Evolutionary conservation across 2,329 filamentous ascomycete genomes (phyloP).

Genomic region (Pseudogymnoascus sp.): DNA sequence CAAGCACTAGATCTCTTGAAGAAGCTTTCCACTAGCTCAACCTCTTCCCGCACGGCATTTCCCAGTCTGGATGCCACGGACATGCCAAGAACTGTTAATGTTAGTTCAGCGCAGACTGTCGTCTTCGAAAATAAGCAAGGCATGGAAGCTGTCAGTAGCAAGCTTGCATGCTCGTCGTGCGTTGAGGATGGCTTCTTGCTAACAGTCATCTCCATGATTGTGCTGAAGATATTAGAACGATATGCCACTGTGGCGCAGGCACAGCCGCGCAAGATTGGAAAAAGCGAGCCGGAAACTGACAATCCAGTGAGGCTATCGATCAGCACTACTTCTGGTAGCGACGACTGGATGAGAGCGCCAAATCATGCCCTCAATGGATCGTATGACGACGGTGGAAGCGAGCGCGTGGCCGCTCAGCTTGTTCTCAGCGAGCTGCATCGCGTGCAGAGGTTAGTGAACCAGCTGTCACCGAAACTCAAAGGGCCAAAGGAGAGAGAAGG

Average conservation of each 20-base stretch:
- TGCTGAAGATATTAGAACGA: constrained; percentile 33
- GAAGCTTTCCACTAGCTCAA: constrained; percentile 22
- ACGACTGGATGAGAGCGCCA: constrained; percentile 17
- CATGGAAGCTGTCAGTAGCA: constrained; percentile 28
- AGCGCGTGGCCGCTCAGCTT: constrained; percentile 30
- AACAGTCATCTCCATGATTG: constrained; percentile 30
- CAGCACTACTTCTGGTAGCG: constrained; percentile 20
- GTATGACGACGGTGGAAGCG: background rate
- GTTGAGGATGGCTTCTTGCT: constrained; percentile 31
- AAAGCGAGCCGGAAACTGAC: background rate
- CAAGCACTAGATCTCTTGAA: constrained; percentile 24
- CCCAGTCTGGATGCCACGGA: background rate
- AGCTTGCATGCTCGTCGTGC: constrained; percentile 32
- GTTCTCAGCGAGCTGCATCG: constrained; percentile 34
- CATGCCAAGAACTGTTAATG: background rate
- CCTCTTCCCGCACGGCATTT: background rate
- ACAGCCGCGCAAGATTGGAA: background rate
- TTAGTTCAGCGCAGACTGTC: constrained; percentile 19
- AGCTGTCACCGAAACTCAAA: constrained; percentile 23
- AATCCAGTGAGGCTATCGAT: background rate
- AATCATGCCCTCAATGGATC: background rate
- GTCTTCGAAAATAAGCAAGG: constrained; percentile 28
- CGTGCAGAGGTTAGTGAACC: constrained; percentile 30
- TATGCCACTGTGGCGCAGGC: constrained; percentile 27
- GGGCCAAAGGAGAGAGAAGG: background rate